Percentiles rank a stretch among this genome's conserved stretches.
Conservation (phyloP, 1,284 basidiomycete species). For the Leccinum pachyderme region DNA sequence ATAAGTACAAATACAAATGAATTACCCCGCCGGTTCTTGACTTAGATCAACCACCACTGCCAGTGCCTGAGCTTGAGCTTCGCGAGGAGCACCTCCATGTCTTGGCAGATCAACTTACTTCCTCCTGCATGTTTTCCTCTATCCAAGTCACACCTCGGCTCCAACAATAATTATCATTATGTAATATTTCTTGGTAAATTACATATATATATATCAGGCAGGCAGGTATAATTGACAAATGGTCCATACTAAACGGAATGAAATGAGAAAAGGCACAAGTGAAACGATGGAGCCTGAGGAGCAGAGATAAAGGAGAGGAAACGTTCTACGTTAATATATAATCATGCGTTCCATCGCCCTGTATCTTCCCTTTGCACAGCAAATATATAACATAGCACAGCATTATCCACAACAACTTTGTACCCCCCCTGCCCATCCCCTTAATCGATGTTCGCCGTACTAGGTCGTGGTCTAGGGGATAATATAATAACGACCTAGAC, state of each 20-base stretch:
- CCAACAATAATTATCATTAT: neutral
- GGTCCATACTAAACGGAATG: slow-evolving; percentile 28
- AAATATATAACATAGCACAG: slow-evolving; percentile 6
- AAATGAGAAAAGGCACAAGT: slow-evolving; percentile 5
- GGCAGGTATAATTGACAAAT: slow-evolving; percentile 26
- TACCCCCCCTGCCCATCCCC: neutral
- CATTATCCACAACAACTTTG: slow-evolving; percentile 1
- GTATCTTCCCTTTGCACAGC: slow-evolving; percentile 13
- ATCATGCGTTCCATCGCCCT: slow-evolving; percentile 11
- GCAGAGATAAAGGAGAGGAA: neutral
- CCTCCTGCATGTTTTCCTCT: neutral
- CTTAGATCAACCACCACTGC: neutral
- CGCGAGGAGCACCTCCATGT: neutral
- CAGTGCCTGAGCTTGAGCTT: neutral
- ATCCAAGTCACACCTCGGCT: neutral
- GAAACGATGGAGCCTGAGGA: neutral
- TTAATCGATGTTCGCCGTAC: slow-evolving; percentile 8
- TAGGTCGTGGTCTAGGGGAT: slow-evolving; percentile 6
- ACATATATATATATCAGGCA: slow-evolving; percentile 29
- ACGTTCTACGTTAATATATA: slow-evolving; percentile 8
- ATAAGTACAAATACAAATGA: neutral
- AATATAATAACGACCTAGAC: slow-evolving; percentile 4
- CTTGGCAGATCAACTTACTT: neutral
- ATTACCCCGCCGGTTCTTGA: neutral
- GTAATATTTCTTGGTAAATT: slow-evolving; percentile 16